phyloP scores from a whole-genome alignment of 2,329 filamentous ascomycete species.

The Colletotrichum brevisporum region DNA sequence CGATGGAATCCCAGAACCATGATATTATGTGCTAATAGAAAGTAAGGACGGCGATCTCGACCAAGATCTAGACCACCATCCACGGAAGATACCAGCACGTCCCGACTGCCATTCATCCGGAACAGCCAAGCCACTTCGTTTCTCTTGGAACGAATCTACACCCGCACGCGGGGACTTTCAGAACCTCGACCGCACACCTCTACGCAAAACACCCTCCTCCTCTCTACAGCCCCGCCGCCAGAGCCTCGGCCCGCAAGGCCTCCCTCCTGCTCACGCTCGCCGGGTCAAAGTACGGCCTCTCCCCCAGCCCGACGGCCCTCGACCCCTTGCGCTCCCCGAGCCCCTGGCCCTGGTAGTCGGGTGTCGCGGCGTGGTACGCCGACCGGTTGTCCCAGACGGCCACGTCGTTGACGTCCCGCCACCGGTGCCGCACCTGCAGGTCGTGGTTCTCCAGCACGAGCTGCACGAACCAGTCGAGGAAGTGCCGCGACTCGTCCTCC shows the following conservation, averaged over 20 bases:
- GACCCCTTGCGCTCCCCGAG: conserved; percentile 64
- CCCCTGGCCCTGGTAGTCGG: conserved; percentile 61
- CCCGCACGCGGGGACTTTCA: too few species aligned
- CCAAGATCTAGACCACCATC: too few species aligned
- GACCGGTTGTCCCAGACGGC: conserved; percentile 73
- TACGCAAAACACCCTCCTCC: not conserved
- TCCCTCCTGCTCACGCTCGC: conserved; percentile 49
- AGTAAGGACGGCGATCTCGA: too few species aligned
- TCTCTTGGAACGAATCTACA: too few species aligned
- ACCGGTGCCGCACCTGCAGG: conserved; percentile 64
- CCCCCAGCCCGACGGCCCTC: conserved; percentile 66
- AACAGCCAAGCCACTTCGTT: too few species aligned
- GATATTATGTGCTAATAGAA: too few species aligned
- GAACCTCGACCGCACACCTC: not conserved
- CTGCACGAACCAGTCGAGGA: conserved; percentile 67
- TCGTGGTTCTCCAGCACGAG: conserved; percentile 69
- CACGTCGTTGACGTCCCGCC: conserved; percentile 61
- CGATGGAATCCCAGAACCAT: too few species aligned
- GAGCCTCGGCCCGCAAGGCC: conserved; percentile 32
- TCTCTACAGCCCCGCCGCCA: not conserved
- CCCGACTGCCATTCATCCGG: too few species aligned
- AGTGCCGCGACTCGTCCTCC: conserved; percentile 60
- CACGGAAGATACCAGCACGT: too few species aligned
- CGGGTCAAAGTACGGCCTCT: conserved; percentile 68
- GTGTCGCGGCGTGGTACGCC: conserved; percentile 69